Evolutionary conservation across 2,329 filamentous ascomycete genomes (phyloP), one percentile per base, ranked within the genome.

Genomic region (Claviceps africana): DNA sequence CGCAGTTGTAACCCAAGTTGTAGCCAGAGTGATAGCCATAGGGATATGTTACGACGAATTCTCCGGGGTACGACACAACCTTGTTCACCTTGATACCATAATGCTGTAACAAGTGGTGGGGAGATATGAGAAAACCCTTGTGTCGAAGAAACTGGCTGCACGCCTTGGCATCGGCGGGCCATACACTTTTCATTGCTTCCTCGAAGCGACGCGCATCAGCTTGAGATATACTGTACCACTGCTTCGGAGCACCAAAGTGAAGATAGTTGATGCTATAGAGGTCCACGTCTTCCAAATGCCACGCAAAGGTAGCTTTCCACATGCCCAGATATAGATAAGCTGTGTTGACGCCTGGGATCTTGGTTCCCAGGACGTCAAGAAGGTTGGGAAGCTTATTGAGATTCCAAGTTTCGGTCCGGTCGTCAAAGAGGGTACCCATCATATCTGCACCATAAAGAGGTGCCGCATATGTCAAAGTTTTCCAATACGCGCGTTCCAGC

Each of bases 261-360:
- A 98, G 89, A 67, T 96, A 98, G 71, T 98, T 98, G 76, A 98
- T 98, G 66, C 90, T 97, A 80, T 98, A 98, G 4, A 98, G 79
- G 71, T 98, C 93, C 43, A 98, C 91, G 65, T 98, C 93, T 66
- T 98, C 93, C 51, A 98, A 72, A 77, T 98, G 93, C 93, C 93
- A 98, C 9, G 93, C 93, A 66, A 98, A 98, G 0, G 93, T 97
- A 13, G 93, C 91, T 68, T 97, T 97, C 93, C 93, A 98, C 93
- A 98, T 98, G 44, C 93, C 93, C 54, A 98, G 76, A 64, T 98
- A 98, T 1, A 98, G 79, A 64, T 98, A 98, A 2, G 93, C 91
- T 1, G 91, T 98, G 63, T 98, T 98, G 63, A 98, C 94, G 58
- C 93, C 93, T 3, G 93, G 94, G 9, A 98, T 88, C 60, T 96